These are phyloP conservation scores for Zygoascus sp. DNA, from an alignment of 1,139 yeast species.

Conservation along the genomic window DNA sequence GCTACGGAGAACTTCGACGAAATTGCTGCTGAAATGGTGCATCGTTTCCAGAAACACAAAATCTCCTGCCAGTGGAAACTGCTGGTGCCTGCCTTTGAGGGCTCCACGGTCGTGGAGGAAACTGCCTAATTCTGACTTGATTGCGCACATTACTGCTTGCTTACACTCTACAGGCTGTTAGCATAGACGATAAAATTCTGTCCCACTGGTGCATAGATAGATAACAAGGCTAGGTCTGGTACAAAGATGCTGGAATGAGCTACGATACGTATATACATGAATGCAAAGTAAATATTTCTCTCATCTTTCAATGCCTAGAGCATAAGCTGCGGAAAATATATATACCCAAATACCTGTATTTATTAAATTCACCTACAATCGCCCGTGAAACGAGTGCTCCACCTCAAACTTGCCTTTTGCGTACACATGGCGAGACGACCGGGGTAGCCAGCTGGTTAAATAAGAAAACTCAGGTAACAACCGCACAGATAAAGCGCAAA, in stretches of 20 bases:
- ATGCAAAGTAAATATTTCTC: neutral
- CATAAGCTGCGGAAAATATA: no score
- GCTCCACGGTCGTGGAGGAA: slow-evolving; percentile 45
- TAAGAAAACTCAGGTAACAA: neutral
- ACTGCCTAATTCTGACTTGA: neutral
- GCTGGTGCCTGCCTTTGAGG: slow-evolving; percentile 81
- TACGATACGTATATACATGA: neutral
- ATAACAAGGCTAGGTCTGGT: no score
- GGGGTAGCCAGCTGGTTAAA: slow-evolving; percentile 4
- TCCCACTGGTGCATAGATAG: no score
- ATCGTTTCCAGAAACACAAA: slow-evolving; percentile 59
- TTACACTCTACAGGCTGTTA: no score
- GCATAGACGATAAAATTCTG: no score
- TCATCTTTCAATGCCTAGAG: no score
- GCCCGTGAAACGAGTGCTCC: neutral
- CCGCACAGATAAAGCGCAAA: neutral
- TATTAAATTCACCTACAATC: neutral
- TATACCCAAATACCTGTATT: no score
- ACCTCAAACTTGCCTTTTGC: slow-evolving; percentile 12
- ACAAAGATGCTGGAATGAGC: no score
- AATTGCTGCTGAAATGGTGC: slow-evolving; percentile 74
- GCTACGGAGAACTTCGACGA: slow-evolving; percentile 83
- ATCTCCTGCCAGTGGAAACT: slow-evolving; percentile 79
- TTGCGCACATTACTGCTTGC: no score
- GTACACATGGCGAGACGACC: neutral